These are phyloP conservation scores for Tylopilus subfusipes DNA, from an alignment of 768 basidiomycete genomes.

Conservation along the genomic window DNA sequence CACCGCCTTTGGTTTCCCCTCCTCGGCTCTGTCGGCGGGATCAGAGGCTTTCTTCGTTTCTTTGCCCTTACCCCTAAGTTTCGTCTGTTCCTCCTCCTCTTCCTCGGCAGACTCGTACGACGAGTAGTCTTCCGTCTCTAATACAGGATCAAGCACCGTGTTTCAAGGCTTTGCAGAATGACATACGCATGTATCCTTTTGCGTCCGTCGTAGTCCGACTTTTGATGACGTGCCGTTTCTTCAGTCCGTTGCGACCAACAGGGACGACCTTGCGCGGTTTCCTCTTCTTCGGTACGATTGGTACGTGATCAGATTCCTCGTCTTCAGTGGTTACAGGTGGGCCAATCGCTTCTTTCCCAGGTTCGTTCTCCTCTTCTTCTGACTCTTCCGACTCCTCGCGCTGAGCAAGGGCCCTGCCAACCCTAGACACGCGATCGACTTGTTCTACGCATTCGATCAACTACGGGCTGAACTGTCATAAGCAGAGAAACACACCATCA, in stretches of 20 bases:
- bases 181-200: slow-evolving; percentile 73
- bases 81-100: slow-evolving; percentile 33
- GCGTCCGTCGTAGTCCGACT: slow-evolving; percentile 52
- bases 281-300: slow-evolving; percentile 34
- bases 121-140: slow-evolving; percentile 77
- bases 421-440: slow-evolving; percentile 24
- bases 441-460: slow-evolving; percentile 18
- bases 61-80: slow-evolving; percentile 16
- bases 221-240: slow-evolving; percentile 65
- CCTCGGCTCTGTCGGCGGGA: slow-evolving; percentile 11
- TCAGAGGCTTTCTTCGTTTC: slow-evolving; percentile 19
- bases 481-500: slow-evolving; percentile 50
- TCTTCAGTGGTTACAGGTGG: slow-evolving; percentile 26
- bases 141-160: not conserved
- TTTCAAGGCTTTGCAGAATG: not conserved
- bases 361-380: slow-evolving; percentile 28
- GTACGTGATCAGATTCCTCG: slow-evolving; percentile 30
- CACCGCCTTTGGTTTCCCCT: slow-evolving; percentile 9
- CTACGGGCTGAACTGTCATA: slow-evolving; percentile 6
- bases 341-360: slow-evolving; percentile 33
- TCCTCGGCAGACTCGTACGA: slow-evolving; percentile 77
- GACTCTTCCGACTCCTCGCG: slow-evolving; percentile 27
- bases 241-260: slow-evolving; percentile 73
- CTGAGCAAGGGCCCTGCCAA: slow-evolving; percentile 10
- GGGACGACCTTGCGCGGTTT: slow-evolving; percentile 62